Evolutionary conservation across 305 asterid genomes (phyloP), one percentile per base, ranked within the genome.

Genomic region (Petunia hybrid): DNA sequence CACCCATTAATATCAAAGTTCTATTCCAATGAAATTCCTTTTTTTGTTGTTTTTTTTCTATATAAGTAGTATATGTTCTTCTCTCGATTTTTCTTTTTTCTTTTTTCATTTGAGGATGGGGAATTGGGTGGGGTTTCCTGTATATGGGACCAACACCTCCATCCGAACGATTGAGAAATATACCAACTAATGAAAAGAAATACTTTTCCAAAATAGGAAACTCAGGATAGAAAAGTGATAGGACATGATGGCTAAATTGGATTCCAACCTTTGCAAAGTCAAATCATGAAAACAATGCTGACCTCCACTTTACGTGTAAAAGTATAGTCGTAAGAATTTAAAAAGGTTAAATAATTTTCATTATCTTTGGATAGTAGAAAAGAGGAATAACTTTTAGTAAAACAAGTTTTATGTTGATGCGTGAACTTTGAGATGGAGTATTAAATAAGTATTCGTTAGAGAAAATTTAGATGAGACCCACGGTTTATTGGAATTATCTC

Each of bases 111-210:
- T 48, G 14, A 22, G 56, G 56, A 9, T 9, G 10, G 56, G 56
- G 56, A 9, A 51, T 51, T 51, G 56, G 10, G 56, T 51, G 56
- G 14, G 56, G 8, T 51, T 31, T 35, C 59, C 31, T 22, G 31
- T 77, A 38, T 74, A 62, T 31, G 36, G 57, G 78, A 43, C 51
- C 76, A 61, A 39, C 63, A 46, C 22, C 62, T 69, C 53, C 76
- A 84, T 83, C 84, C 78, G 22, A 40, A 51, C 67, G 85, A 82
- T 85, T 76, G 77, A 79, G 89, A 85, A 80, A 84, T 73, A 67
- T 80, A 83, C 77, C 84, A 10, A 63, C 65, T 68, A 63, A 81
- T 53, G 64, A 71, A 65, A 57, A 8, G 69, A 46, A 71, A 67
- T 7, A 61, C 56, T 42, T 51, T 73, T 13, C 62, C 78, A 73